A percentile compares a stretch with the other conserved stretches of the same genome.
These are phyloP conservation scores for Acanthamoeba lugdunensis DNA, from an alignment of 208 protist genomes.

Conservation along the genomic window DNA sequence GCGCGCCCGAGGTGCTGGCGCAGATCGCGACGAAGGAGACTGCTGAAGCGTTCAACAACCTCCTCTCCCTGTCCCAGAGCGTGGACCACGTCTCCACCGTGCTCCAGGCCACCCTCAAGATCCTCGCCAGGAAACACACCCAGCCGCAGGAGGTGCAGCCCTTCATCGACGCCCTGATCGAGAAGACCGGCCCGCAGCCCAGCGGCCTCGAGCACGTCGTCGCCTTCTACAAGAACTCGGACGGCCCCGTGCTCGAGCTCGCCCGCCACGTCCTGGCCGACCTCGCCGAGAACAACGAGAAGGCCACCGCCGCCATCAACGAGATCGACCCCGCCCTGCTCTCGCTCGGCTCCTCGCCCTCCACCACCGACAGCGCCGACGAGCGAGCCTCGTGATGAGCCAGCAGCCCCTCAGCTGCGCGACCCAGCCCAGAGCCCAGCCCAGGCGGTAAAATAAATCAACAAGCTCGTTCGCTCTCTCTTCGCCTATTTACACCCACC, in stretches of 20 bases:
- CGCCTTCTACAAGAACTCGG: conserved; percentile 14
- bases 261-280: conserved; percentile 42
- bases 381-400: no score
- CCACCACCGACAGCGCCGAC: not conserved
- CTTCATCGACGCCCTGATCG: conserved; percentile 23
- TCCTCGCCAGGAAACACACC: not conserved
- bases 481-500: not conserved
- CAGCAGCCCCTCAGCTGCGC: no score
- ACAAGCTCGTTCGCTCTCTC: no score
- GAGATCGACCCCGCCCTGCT: conserved; percentile 13
- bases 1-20: not conserved
- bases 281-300: conserved; percentile 45
- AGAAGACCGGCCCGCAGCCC: not conserved
- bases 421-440: no score
- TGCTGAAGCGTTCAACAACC: conserved; percentile 60
- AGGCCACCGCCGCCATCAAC: conserved; percentile 12
- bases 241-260: not conserved
- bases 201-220: conserved; percentile 34
- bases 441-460: no score
- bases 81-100: conserved; percentile 50
- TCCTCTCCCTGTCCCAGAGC: conserved; percentile 13
- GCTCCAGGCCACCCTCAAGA: conserved; percentile 61
- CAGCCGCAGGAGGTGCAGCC: not conserved
- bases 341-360: not conserved
- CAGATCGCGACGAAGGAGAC: conserved; percentile 54